Conservation (phyloP, 2,329 filamentous ascomycete genomes). For the Laburnicola sp. region DNA sequence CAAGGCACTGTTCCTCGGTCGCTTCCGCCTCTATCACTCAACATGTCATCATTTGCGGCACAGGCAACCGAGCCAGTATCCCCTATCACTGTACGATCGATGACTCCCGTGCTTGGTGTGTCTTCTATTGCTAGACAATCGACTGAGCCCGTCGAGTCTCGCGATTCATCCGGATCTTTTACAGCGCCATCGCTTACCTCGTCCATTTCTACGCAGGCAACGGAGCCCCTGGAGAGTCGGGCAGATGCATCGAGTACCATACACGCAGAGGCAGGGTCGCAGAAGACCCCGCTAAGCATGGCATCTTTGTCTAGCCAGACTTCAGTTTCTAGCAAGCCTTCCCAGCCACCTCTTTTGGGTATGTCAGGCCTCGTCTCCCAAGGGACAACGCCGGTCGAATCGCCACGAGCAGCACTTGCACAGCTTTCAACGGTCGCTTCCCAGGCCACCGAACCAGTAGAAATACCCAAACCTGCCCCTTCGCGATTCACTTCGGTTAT, state of each 20-base stretch:
- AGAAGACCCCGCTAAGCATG: slow-evolving; percentile 15
- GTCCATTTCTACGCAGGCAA: slow-evolving; percentile 32
- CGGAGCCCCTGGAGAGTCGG: slow-evolving; percentile 22
- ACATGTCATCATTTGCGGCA: slow-evolving; percentile 18
- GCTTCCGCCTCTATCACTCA: slow-evolving; percentile 10
- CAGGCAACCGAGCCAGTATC: slow-evolving; percentile 32
- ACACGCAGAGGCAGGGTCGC: not conserved
- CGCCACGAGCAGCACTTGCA: slow-evolving; percentile 19
- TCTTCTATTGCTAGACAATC: slow-evolving; percentile 35
- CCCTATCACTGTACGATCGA: slow-evolving; percentile 34
- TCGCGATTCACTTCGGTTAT: slow-evolving; percentile 25
- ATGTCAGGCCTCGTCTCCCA: slow-evolving; percentile 35
- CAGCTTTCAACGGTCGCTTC: slow-evolving; percentile 27
- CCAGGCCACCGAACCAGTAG: slow-evolving; percentile 31
- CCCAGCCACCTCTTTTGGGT: slow-evolving; percentile 18
- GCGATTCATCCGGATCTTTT: slow-evolving; percentile 19
- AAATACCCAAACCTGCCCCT: slow-evolving; percentile 15
- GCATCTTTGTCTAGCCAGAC: slow-evolving; percentile 18
- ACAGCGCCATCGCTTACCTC: slow-evolving; percentile 32
- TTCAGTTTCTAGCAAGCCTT: slow-evolving; percentile 21
- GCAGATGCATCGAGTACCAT: not conserved
- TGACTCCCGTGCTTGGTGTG: slow-evolving; percentile 29
- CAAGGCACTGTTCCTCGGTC: no score
- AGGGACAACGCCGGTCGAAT: slow-evolving; percentile 29
- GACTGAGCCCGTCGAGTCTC: slow-evolving; percentile 31